Percentiles rank a stretch among this genome's conserved stretches.
phyloP scores from a whole-genome alignment of 768 basidiomycete species.

The Phaeotremella fagi region DNA sequence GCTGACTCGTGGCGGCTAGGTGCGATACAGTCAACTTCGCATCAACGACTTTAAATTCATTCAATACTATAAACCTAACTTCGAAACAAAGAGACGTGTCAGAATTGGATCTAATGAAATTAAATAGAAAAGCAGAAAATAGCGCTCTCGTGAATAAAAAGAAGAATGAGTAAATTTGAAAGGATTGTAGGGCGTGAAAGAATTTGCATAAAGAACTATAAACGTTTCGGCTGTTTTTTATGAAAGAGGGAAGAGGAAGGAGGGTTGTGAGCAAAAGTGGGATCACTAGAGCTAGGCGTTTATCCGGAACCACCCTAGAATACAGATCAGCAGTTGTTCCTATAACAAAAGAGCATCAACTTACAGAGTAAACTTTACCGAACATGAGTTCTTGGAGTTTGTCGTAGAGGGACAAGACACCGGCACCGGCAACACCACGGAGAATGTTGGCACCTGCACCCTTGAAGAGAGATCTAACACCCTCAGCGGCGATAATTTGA shows the following conservation, averaged over 20 bases:
- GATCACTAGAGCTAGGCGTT: constrained; percentile 20
- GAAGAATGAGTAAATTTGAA: not conserved
- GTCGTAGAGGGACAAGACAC: constrained; percentile 98
- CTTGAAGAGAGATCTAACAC: constrained; percentile 93
- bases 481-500: constrained; percentile 94
- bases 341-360: constrained; percentile 52
- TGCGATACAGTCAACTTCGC: too few relatives aligned
- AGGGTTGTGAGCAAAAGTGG: constrained; percentile 1
- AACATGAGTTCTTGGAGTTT: constrained; percentile 90
- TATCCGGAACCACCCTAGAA: constrained; percentile 45
- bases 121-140: not conserved
- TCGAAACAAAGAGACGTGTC: too few relatives aligned
- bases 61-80: too few relatives aligned
- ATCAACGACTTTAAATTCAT: not conserved
- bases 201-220: constrained; percentile 1
- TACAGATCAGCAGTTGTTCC: constrained; percentile 4
- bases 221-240: not conserved
- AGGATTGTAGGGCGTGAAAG: not conserved
- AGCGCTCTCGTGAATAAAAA: not conserved
- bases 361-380: constrained; percentile 99
- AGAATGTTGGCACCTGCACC: constrained; percentile 91
- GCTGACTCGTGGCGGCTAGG: too few relatives aligned
- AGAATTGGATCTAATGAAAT: too few relatives aligned
- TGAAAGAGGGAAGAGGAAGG: constrained; percentile 2
- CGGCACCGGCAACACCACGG: constrained; percentile 99